Conservation (phyloP, 305 asterid genomes). For the Fraxinus dipetala region DNA sequence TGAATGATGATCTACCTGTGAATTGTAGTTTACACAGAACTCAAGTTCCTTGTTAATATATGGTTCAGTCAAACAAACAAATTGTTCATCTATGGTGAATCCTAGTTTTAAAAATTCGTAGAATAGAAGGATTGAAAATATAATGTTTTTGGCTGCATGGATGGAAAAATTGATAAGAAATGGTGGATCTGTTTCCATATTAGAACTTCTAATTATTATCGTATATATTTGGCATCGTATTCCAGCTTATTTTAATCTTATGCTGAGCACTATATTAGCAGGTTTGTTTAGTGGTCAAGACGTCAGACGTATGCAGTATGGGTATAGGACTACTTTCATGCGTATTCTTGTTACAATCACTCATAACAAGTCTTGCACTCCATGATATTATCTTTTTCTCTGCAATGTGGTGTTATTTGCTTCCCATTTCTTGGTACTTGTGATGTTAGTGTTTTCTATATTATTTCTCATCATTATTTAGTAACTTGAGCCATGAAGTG, state of each 20-base stretch:
- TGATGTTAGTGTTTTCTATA: neutral
- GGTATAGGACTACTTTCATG: conserved; percentile 12
- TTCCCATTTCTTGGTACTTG: conserved; percentile 13
- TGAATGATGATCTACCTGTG: neutral
- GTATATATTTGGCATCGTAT: neutral
- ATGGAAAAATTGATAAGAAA: neutral
- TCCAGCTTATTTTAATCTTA: neutral
- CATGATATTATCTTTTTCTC: neutral
- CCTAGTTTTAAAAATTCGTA: neutral
- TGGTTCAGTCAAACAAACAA: neutral
- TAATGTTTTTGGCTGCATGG: neutral
- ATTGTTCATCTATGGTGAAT: neutral
- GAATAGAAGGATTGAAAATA: neutral
- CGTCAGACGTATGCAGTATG: neutral
- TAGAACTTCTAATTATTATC: neutral
- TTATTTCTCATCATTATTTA: conserved; percentile 19
- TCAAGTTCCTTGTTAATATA: neutral
- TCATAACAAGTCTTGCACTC: conserved; percentile 10
- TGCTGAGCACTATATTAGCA: conserved; percentile 17
- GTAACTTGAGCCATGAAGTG: neutral
- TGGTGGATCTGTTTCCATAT: neutral
- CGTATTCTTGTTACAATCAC: neutral
- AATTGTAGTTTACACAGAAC: neutral
- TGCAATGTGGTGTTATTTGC: conserved; percentile 9
- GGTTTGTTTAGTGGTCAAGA: conserved; percentile 14